A percentile compares a stretch with the other conserved stretches of the same genome.
Evolutionary conservation across 2,329 filamentous ascomycete genomes (phyloP).

Genomic region (Metarhizium album): DNA sequence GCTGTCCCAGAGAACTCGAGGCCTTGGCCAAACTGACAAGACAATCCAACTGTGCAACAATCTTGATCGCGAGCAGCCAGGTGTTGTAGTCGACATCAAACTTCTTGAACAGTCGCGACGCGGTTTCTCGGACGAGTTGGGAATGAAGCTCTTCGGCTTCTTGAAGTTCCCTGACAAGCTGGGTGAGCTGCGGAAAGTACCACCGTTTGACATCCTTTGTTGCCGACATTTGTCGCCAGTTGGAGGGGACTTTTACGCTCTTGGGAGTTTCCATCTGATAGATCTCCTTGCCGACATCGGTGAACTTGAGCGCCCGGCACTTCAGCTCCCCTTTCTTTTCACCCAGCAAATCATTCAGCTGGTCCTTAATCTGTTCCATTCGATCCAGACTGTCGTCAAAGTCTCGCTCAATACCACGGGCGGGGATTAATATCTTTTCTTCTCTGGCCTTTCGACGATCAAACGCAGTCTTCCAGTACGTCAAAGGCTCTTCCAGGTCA

Average conservation of each 20-base stretch:
- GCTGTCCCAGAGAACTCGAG: conserved; percentile 71
- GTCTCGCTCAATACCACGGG: conserved; percentile 78
- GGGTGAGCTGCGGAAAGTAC: conserved; percentile 77
- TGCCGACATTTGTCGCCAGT: conserved; percentile 94
- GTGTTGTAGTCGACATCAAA: conserved; percentile 79
- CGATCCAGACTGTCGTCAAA: conserved; percentile 75
- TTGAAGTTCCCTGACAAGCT: conserved; percentile 76
- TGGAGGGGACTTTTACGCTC: conserved; percentile 69
- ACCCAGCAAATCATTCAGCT: conserved; percentile 61
- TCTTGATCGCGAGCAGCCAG: conserved; percentile 84
- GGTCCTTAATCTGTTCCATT: conserved; percentile 64
- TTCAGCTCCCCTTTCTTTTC: conserved; percentile 63
- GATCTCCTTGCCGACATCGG: conserved; percentile 90
- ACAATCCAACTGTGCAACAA: conserved; percentile 88
- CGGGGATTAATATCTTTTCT: conserved; percentile 73
- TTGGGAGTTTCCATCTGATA: conserved; percentile 93
- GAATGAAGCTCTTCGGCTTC: conserved; percentile 90
- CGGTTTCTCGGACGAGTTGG: conserved; percentile 81
- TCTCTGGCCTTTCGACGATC: conserved; percentile 71
- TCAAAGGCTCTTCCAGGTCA: conserved; percentile 60
- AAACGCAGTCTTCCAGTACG: conserved; percentile 87
- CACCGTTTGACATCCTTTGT: conserved; percentile 86
- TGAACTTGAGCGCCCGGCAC: conserved; percentile 61
- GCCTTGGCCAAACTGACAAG: conserved; percentile 87
- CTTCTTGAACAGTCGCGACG: conserved; percentile 69